phyloP scores from a whole-genome alignment of 225 moss, liverwort and hornwort genomes.

The Sphagnum contortum region DNA sequence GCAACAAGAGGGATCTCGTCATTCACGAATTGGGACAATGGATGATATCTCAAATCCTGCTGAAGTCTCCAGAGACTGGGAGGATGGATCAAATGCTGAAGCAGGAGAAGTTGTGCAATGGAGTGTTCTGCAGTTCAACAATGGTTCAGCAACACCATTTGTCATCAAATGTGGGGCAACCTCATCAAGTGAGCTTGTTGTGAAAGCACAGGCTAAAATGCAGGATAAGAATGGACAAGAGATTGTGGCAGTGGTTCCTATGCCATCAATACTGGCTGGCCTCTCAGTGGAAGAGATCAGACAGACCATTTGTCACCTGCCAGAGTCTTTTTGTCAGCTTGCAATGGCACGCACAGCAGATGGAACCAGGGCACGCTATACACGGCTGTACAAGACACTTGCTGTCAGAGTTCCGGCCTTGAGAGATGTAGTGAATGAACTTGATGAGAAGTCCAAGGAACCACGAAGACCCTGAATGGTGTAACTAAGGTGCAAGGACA shows the following conservation, averaged over 20 bases:
- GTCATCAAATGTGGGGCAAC: conserved; percentile 98
- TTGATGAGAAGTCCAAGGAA: conserved; percentile 30
- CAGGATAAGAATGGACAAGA: conserved; percentile 72
- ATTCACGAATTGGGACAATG: conserved; percentile 30
- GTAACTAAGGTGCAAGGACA: too few relatives aligned
- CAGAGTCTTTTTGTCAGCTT: conserved; percentile 87
- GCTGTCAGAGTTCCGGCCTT: conserved; percentile 83
- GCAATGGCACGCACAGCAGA: conserved; percentile 90
- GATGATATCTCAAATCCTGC: conserved; percentile 36
- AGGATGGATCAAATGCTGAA: conserved; percentile 30
- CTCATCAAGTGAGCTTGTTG: conserved; percentile 78
- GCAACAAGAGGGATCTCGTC: conserved; percentile 31
- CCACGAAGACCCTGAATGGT: conserved; percentile 1
- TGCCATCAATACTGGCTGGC: conserved; percentile 63
- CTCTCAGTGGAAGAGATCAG: conserved; percentile 81
- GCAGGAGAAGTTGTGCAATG: conserved; percentile 90
- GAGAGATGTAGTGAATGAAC: conserved; percentile 32
- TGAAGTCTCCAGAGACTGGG: conserved; percentile 45
- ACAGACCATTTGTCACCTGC: conserved; percentile 74
- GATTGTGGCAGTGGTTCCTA: conserved; percentile 83
- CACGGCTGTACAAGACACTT: conserved; percentile 82
- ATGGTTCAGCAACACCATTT: conserved; percentile 74
- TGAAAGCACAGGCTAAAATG: conserved; percentile 83
- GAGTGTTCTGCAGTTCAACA: conserved; percentile 98
- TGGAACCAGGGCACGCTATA: conserved; percentile 79